phyloP scores from a whole-genome alignment of 2,329 filamentous ascomycete species.

The Lachnellula subtilissima region DNA sequence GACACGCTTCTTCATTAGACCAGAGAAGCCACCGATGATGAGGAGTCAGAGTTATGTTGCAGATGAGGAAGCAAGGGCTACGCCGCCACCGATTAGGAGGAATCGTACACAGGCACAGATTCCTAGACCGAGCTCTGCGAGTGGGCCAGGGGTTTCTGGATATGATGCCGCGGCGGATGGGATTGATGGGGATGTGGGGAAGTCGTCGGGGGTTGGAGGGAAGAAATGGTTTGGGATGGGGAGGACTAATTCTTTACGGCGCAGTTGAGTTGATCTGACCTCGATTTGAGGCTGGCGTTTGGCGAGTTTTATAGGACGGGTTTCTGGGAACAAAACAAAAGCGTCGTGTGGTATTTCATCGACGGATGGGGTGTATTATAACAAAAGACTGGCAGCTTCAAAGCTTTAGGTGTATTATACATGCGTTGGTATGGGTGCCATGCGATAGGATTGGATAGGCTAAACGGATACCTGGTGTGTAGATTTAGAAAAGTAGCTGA shows the following conservation, averaged over 20 bases:
- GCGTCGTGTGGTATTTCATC: not conserved
- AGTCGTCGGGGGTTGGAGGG: not conserved
- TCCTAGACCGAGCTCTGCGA: constrained; percentile 18
- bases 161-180: not conserved
- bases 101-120: constrained; percentile 6
- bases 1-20: not conserved
- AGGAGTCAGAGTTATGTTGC: not conserved
- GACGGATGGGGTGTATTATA: not conserved
- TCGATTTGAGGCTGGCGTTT: not conserved
- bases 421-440: not conserved
- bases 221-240: constrained; percentile 12
- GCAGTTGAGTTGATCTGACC: not conserved
- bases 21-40: not conserved
- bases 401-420: not conserved
- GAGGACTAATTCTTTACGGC: not conserved
- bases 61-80: constrained; percentile 20
- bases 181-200: not conserved
- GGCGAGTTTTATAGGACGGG: not conserved
- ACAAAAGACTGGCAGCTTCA: not conserved
- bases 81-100: constrained; percentile 27
- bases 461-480: not conserved
- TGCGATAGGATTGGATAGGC: not conserved
- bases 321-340: not conserved
- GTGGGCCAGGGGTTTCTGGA: not conserved
- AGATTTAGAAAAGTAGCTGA: not conserved